Percentiles rank a stretch among this genome's conserved stretches.
phyloP scores from a whole-genome alignment of 805 yeast species.

The Yarrowia keelungensis region DNA sequence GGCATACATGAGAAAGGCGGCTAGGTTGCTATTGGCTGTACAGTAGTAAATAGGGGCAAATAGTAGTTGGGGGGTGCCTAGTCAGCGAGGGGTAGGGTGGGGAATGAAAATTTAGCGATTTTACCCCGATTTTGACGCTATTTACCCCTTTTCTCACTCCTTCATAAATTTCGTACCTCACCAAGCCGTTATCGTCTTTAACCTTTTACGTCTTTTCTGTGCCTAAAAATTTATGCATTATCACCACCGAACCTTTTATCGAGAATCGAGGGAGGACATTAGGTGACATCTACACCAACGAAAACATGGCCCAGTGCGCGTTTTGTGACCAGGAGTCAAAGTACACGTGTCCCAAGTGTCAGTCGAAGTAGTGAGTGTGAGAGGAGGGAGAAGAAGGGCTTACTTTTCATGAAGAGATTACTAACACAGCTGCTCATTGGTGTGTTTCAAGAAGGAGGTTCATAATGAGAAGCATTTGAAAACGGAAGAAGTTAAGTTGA shows the following conservation, averaged over 20 bases:
- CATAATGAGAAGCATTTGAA: conserved; percentile 5
- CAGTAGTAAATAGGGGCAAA: no score
- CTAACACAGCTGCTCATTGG: conserved; percentile 37
- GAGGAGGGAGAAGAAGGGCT: neutral
- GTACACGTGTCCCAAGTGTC: conserved; percentile 36
- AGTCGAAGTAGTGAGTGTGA: conserved; percentile 25
- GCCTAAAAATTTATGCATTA: conserved; percentile 21
- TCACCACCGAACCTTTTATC: neutral
- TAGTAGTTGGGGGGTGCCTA: no score
- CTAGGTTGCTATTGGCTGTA: no score
- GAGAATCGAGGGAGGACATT: neutral
- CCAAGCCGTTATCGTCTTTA: conserved; percentile 2
- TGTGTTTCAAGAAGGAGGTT: conserved; percentile 13
- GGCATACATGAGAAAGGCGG: no score
- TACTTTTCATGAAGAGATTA: neutral
- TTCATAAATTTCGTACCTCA: no score
- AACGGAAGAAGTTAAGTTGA: neutral
- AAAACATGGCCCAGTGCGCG: conserved; percentile 17
- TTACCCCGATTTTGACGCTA: no score
- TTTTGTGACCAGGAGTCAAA: conserved; percentile 31
- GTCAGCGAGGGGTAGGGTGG: no score
- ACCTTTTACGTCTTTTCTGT: neutral
- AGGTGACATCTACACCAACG: neutral
- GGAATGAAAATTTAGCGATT: no score
- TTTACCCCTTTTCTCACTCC: no score